Conservation (phyloP, 441 rosid species). For the Sinapis alba region DNA sequence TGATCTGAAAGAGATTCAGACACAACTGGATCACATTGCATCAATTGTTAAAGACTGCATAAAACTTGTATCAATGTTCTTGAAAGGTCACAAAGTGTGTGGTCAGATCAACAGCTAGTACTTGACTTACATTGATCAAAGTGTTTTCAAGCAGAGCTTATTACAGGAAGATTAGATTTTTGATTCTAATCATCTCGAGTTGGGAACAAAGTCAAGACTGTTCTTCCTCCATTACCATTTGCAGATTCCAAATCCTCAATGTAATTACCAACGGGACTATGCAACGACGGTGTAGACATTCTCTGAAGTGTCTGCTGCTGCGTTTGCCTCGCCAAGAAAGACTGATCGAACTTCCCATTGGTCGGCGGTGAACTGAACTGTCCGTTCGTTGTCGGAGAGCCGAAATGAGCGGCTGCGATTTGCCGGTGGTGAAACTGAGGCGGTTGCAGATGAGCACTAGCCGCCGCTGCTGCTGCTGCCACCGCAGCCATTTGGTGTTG, state of each 20-base stretch:
- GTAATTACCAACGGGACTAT: conserved; percentile 45
- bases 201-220: conserved; percentile 90
- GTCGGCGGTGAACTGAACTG: conserved; percentile 24
- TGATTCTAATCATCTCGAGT: conserved; percentile 66
- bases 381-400: conserved; percentile 7
- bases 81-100: not conserved
- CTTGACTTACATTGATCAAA: not conserved
- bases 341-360: conserved; percentile 36
- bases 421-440: conserved; percentile 63
- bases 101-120: conserved; percentile 7
- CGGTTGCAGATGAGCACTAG: conserved; percentile 58
- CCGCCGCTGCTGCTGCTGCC: conserved; percentile 30
- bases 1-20: conserved; percentile 10
- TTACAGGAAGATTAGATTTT: conserved; percentile 29
- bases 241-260: conserved; percentile 78
- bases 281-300: conserved; percentile 57
- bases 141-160: not conserved
- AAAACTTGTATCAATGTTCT: not conserved
- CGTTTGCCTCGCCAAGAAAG: conserved; percentile 65
- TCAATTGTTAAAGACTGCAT: not conserved
- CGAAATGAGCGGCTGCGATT: conserved; percentile 49
- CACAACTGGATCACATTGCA: not conserved
- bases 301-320: conserved; percentile 60
- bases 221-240: conserved; percentile 76
- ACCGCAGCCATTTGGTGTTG: conserved; percentile 68